Evolutionary conservation across 768 basidiomycete species (phyloP).

Genomic region (Boletus rex-veris): DNA sequence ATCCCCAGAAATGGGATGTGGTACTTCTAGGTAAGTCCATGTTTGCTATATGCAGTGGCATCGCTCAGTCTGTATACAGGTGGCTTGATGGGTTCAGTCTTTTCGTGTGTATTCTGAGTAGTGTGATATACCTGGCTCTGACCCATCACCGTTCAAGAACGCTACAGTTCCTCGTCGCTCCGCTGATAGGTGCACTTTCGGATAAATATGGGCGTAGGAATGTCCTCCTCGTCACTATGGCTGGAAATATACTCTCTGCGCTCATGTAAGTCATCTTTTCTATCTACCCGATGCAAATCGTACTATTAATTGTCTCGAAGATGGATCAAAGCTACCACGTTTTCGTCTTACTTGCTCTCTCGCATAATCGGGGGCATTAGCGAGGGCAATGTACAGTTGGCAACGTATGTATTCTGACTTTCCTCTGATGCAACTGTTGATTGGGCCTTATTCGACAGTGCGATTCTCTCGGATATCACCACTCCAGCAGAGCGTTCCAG

Average conservation of each 20-base stretch:
- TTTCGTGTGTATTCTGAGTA: slow-evolving; percentile 62
- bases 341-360: slow-evolving; percentile 86
- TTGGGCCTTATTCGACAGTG: slow-evolving; percentile 43
- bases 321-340: slow-evolving; percentile 88
- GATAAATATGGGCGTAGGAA: slow-evolving; percentile 88
- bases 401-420: slow-evolving; percentile 61
- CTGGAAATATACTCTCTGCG: slow-evolving; percentile 91
- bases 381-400: slow-evolving; percentile 96
- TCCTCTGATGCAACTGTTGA: neutral
- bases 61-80: slow-evolving; percentile 38
- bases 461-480: slow-evolving; percentile 91
- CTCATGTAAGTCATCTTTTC: slow-evolving; percentile 53
- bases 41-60: neutral
- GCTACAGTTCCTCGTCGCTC: slow-evolving; percentile 81
- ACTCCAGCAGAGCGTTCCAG: slow-evolving; percentile 75
- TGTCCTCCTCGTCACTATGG: slow-evolving; percentile 82
- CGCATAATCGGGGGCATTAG: slow-evolving; percentile 89
- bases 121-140: slow-evolving; percentile 34
- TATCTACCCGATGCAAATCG: neutral
- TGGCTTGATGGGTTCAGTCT: slow-evolving; percentile 90
- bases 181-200: slow-evolving; percentile 76
- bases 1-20: slow-evolving; percentile 86
- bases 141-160: slow-evolving; percentile 47
- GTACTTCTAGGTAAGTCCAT: slow-evolving; percentile 75
- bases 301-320: slow-evolving; percentile 35